Evolutionary conservation across 768 basidiomycete species (phyloP), one percentile per base, ranked within the genome.

Genomic region (Agaricus blazei): DNA sequence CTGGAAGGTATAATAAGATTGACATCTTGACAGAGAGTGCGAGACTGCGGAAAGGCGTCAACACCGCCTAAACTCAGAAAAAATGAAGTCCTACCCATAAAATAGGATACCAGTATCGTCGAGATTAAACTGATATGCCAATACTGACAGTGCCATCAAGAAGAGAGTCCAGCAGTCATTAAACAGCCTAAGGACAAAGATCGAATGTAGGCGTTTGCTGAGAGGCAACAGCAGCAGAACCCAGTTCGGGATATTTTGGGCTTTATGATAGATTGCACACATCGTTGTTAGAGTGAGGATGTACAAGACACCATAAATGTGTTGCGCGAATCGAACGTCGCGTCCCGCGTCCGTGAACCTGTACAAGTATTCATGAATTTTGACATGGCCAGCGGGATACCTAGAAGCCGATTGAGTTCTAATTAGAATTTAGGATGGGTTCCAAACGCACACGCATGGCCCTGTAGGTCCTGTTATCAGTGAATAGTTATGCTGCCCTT

Each of bases 21-120:
- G 89, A 94, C 97, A 99, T 98, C 68, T 99, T 99, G 54, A 97
- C 80, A 0, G 93, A 95, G 7, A 98, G 71, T 1, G 94, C 94
- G 5, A 78, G 71, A 62, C 92, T 94, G 45, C 14, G 44, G 48
- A 8, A 42, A 43, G 57, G 27, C 15, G 54, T 65, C n/a, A 54
- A 41, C 50, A 52, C 41, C 24, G 52, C 50, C 24, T 36, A 49
- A 29, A 29, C 9, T 19, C 11, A 14, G 3, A 31, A 36, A 8
- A 40, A 42, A 42, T 27, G 26, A 31, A 50, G 14, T 31, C 81
- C 57, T 58, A 90, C 94, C 90, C 88, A 68, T 87, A 89, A 3
- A 96, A 66, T 52, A 87, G 63, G 8, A 81, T 79, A 7, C 84
- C 90, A 4, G 82, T 50, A 44, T 81, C 80, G 66, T 90, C 86